phyloP scores from a whole-genome alignment of 345 rosid genomes.

The Raphanus raphanistrum region DNA sequence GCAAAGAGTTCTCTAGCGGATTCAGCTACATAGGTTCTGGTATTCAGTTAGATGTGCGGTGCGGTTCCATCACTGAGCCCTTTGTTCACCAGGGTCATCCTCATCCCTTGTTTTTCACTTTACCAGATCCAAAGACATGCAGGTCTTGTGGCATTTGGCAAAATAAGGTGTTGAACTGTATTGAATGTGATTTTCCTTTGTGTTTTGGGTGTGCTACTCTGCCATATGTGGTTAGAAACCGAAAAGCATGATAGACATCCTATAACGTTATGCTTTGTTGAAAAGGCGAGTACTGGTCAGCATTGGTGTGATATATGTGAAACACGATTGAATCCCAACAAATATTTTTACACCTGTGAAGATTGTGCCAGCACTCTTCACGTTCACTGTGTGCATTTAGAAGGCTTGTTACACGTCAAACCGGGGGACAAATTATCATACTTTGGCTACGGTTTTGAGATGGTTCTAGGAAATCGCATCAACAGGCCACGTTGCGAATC shows the following conservation, averaged over 20 bases:
- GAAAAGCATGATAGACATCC: not conserved
- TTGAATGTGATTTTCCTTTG: not conserved
- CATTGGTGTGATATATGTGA: not conserved
- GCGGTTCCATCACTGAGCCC: not conserved
- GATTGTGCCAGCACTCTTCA: not conserved
- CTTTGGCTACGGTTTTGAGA: not conserved
- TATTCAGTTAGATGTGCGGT: not conserved
- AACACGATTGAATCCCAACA: not conserved
- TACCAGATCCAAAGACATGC: not conserved
- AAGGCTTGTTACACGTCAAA: not conserved
- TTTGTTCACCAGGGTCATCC: not conserved
- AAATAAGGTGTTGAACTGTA: not conserved
- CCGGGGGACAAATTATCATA: not conserved
- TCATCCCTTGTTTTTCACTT: not conserved
- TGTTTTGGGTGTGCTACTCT: not conserved
- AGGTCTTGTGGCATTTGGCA: not conserved
- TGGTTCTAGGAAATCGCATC: not conserved
- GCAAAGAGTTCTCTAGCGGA: not conserved
- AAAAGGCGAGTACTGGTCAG: not conserved
- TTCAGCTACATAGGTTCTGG: not conserved
- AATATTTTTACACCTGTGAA: not conserved
- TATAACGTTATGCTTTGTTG: not conserved
- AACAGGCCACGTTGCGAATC: not conserved
- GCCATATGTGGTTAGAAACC: not conserved
- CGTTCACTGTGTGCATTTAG: not conserved